A percentile compares a stretch with the other conserved stretches of the same genome.
phyloP scores from a whole-genome alignment of 768 basidiomycete species.

The Neoboletus subvelutipes region DNA sequence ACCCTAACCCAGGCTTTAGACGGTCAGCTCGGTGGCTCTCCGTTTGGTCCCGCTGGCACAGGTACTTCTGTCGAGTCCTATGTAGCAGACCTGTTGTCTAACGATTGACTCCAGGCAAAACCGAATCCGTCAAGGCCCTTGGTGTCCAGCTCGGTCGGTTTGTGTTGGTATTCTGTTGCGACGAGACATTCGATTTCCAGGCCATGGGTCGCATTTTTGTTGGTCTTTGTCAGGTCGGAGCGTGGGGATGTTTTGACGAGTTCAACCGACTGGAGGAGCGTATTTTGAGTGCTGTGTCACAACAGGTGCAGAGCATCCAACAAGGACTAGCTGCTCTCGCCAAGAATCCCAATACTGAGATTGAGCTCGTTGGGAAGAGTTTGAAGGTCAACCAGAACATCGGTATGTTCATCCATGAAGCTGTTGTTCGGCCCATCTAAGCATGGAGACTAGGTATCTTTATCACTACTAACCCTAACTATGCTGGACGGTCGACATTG shows the following conservation, averaged over 20 bases:
- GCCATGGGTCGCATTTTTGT: conserved; percentile 99
- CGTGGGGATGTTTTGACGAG: conserved; percentile 98
- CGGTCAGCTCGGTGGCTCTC: conserved; percentile 93
- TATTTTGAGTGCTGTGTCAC: conserved; percentile 96
- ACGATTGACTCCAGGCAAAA: conserved; percentile 66
- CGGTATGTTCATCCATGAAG: conserved; percentile 43
- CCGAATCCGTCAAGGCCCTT: conserved; percentile 98
- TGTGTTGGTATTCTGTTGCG: conserved; percentile 99
- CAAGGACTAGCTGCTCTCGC: conserved; percentile 85
- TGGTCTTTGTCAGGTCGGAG: conserved; percentile 97
- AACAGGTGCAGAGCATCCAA: conserved; percentile 98
- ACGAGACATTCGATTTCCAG: conserved; percentile 99
- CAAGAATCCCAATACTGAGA: conserved; percentile 85
- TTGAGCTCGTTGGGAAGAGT: conserved; percentile 93
- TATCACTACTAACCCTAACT: conserved; percentile 98
- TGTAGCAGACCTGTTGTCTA: neutral
- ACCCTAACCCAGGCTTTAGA: conserved; percentile 95
- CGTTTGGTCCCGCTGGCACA: conserved; percentile 98
- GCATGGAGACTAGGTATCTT: conserved; percentile 69
- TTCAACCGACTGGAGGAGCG: conserved; percentile 98
- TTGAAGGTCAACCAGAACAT: conserved; percentile 94
- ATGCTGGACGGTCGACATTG: conserved; percentile 92
- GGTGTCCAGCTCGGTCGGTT: conserved; percentile 97
- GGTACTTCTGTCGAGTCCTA: conserved; percentile 44
- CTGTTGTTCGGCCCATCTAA: conserved; percentile 2